Conservation (phyloP, 2,329 filamentous ascomycete species). For the Claviceps humidiphila region DNA sequence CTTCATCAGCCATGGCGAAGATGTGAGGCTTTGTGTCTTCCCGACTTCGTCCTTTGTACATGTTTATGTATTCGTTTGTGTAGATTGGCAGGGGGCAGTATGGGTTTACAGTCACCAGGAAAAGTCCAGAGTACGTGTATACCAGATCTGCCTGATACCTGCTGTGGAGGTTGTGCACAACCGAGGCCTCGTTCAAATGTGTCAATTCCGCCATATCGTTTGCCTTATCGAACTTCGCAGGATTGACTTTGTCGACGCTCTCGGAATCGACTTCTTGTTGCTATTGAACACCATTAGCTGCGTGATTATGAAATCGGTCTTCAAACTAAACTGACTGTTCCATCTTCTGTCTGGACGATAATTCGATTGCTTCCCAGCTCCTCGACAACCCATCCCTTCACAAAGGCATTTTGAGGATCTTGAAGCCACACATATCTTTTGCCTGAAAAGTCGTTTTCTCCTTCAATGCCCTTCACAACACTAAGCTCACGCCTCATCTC, state of each 20-base stretch:
- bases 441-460: constrained; percentile 96
- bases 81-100: constrained; percentile 94
- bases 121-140: constrained; percentile 95
- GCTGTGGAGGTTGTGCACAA: constrained; percentile 92
- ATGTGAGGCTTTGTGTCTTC: constrained; percentile 97
- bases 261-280: constrained; percentile 80
- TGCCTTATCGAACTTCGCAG: constrained; percentile 97
- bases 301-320: neutral
- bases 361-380: constrained; percentile 58
- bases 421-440: constrained; percentile 97
- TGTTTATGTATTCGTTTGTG: constrained; percentile 90
- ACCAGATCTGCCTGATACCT: constrained; percentile 93
- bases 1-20: constrained; percentile 93
- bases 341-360: constrained; percentile 86
- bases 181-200: constrained; percentile 92
- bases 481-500: constrained; percentile 50
- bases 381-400: constrained; percentile 84
- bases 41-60: constrained; percentile 84
- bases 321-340: constrained; percentile 46
- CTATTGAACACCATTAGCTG: constrained; percentile 27
- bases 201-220: constrained; percentile 99
- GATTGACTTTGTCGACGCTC: constrained; percentile 95
- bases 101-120: constrained; percentile 92
- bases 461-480: constrained; percentile 64
- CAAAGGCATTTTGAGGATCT: constrained; percentile 75